Conservation (phyloP, 345 rosid species). For the Leavenworthia alabamica region DNA sequence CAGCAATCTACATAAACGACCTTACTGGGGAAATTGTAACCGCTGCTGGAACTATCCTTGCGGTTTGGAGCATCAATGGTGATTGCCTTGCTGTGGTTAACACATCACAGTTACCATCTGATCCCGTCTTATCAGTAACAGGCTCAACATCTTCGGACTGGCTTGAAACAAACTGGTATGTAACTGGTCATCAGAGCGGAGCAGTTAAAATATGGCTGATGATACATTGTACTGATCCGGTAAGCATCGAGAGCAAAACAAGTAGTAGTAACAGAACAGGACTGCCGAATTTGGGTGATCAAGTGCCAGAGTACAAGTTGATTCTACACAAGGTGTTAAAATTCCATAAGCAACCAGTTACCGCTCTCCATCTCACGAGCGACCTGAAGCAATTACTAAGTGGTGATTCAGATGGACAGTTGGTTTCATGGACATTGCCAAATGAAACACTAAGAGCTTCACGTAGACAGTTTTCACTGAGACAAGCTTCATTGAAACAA, state of each 20-base stretch:
- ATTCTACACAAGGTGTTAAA: conserved; percentile 77
- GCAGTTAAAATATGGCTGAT: conserved; percentile 95
- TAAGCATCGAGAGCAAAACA: conserved; percentile 42
- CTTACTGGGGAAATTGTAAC: conserved; percentile 92
- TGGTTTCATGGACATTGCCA: conserved; percentile 83
- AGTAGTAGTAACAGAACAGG: conserved; percentile 40
- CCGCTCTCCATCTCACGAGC: conserved; percentile 69
- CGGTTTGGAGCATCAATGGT: conserved; percentile 97
- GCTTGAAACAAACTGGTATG: conserved; percentile 88
- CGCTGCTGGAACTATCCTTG: conserved; percentile 91
- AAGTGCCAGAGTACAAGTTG: conserved; percentile 71
- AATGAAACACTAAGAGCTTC: conserved; percentile 71
- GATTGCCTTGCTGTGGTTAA: conserved; percentile 89
- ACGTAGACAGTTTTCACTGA: conserved; percentile 36
- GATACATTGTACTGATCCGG: conserved; percentile 63
- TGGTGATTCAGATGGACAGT: conserved; percentile 86
- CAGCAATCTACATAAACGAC: conserved; percentile 88
- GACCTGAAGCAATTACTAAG: conserved; percentile 90
- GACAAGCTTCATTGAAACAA: conserved; percentile 20
- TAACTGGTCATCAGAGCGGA: conserved; percentile 99
- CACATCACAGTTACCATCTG: conserved; percentile 94
- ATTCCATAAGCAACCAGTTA: conserved; percentile 80
- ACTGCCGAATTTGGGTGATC: conserved; percentile 55
- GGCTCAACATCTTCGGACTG: conserved; percentile 85
- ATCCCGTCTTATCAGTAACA: conserved; percentile 79